phyloP scores from a whole-genome alignment of 495 filamentous ascomycete species.

The Penicillium cataractarum region DNA sequence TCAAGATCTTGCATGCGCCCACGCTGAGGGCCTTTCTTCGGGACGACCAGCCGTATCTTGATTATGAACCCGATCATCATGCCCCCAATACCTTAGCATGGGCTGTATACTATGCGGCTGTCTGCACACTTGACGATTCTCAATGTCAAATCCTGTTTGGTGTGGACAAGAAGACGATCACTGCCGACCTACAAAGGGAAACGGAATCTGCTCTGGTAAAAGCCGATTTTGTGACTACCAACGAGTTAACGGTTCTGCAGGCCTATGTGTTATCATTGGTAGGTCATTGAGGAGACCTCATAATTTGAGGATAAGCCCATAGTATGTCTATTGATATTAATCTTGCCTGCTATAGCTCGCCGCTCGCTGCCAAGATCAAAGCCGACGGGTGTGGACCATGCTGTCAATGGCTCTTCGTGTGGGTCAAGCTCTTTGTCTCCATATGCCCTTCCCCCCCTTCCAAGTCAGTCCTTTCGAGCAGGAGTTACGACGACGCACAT shows the following conservation, averaged over 20 bases:
- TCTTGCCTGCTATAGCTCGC: conserved; percentile 45
- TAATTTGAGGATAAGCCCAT: no score
- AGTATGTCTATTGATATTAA: conserved; percentile 24
- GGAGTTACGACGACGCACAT: conserved; percentile 42
- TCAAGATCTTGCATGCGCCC: conserved; percentile 45
- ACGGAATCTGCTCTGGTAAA: conserved; percentile 52
- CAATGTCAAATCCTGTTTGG: conserved; percentile 48
- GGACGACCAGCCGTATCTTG: conserved; percentile 36
- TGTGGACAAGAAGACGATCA: conserved; percentile 39
- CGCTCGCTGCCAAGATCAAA: conserved; percentile 43
- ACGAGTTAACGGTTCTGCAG: conserved; percentile 59
- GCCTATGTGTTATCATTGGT: conserved; percentile 60
- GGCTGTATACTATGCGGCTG: conserved; percentile 56
- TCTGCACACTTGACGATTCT: conserved; percentile 45
- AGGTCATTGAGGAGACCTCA: no score
- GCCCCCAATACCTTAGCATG: conserved; percentile 49
- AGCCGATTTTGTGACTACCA: conserved; percentile 56
- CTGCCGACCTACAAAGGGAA: conserved; percentile 51
- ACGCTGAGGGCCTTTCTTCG: conserved; percentile 36
- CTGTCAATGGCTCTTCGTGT: conserved; percentile 69
- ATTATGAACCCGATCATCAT: conserved; percentile 34
- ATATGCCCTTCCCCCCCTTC: conserved; percentile 46
- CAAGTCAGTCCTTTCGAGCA: conserved; percentile 36
- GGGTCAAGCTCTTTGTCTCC: conserved; percentile 67
- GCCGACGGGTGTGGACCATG: conserved; percentile 57